Evolutionary conservation across 164 flowering plant genomes (phyloP).

Genomic region (Macadamia integrifolia): DNA sequence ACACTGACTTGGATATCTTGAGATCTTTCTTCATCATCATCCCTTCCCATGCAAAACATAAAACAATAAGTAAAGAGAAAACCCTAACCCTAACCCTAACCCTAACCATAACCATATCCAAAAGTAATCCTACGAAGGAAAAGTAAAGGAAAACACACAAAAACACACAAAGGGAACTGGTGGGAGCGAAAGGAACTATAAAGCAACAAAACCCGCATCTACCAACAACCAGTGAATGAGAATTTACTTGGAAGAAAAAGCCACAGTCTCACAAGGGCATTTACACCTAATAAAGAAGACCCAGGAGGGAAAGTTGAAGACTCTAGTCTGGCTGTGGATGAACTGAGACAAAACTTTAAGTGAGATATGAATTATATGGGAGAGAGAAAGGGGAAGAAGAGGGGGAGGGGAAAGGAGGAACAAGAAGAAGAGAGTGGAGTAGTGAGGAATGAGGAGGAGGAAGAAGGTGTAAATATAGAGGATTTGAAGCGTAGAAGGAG

Average conservation of each 20-base stretch:
- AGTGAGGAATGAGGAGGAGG: constrained; percentile 1
- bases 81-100: constrained; percentile 3
- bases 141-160: neutral
- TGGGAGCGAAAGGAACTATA: neutral
- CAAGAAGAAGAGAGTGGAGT: neutral
- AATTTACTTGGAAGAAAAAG: neutral
- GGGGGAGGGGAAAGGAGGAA: neutral
- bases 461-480: constrained; percentile 15
- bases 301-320: neutral
- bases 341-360: too few relatives aligned
- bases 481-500: neutral
- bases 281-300: neutral
- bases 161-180: neutral
- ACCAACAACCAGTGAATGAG: too few relatives aligned
- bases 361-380: neutral
- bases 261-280: too few relatives aligned
- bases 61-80: neutral
- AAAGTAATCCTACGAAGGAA: neutral
- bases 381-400: neutral
- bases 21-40: neutral
- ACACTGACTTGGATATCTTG: constrained; percentile 18
- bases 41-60: neutral
- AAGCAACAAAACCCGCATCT: neutral
- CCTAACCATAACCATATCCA: neutral
- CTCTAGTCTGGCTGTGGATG: neutral